Evolutionary conservation across 768 basidiomycete genomes (phyloP), one percentile per base, ranked within the genome.

Genomic region (Kwoniella botswanensis): DNA sequence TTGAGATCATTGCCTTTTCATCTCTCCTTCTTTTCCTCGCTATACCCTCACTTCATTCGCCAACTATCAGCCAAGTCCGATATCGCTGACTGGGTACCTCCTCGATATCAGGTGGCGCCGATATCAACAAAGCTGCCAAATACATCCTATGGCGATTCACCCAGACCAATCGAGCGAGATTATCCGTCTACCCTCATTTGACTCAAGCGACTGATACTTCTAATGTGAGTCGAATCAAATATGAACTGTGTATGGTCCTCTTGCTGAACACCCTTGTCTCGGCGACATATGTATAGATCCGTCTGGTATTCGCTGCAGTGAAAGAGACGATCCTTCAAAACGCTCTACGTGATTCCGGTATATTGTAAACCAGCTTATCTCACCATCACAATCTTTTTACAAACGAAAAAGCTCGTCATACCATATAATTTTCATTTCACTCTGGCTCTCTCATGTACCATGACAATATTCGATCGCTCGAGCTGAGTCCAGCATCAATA

Each of bases 141-240:
- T 96, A 93, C 74, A 94, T 98, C 64, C 85, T 98, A 46, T 97
- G 93, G 94, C 86, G 92, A 77, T 98, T 96, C 77, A 94, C 94
- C 87, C 93, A 96, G 83, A 90, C 92, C 66, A 86, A 86, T 70
- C 70, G 85, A 26, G 84, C 84, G 15, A 71, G 83, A 52, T 70
- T 85, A 74, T 93, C 90, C 68, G 92, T 97, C 21, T 97, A 95
- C 83, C 94, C 94, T 2, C 94, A 97, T 86, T 80, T 94, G 67
- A 94, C 93, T 9, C 92, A 93, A 82, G 93, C 93, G 41, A 94
- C 92, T 35, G 93, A 94, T 82, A 94, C 93, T 26, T 88, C 88
- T 3, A 94, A 94, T 80, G 90, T 93, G 74, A 76, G 85, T 74
- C 57, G 10, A 3, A 18, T 6, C 35, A 35, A 35, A 35, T 35